Base-by-base conservation (phyloP, 495 filamentous ascomycete species). In the Tuber borchii region DNA sequence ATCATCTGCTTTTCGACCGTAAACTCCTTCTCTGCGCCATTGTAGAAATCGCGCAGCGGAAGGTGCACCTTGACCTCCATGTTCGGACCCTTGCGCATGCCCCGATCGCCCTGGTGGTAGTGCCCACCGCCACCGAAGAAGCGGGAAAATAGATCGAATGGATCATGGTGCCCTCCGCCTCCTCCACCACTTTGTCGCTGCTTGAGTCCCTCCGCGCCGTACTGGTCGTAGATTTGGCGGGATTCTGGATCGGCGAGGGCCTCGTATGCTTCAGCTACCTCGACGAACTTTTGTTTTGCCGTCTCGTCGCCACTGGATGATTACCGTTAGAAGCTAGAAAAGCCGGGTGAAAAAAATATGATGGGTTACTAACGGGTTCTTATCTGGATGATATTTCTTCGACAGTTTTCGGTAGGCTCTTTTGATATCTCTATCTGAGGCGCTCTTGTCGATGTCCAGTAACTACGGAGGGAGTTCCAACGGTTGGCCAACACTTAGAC, bases 371-470 rank as follows among this genome's bases (percentile, higher is more conserved):
- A 86, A 97, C 93, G 95, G 95, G 78, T 99, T 99, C 88, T 99
- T 99, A 83, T 99, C 95, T 1, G 95, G 95, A 82, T 99, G 95
- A 84, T 88, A 97, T 85, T 97, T 97, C 85, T 97, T 97, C 87
- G 92, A 95, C 7, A 98, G 86, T 71, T 89, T 91, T 71, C 93
- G 89, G 84, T 99, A 99, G 46, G 95, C 96, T n/a, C 91, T 90
- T 85, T 98, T 99, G 85, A 99, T 94, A 82, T 98, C 93, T 80
- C 89, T 90, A 71, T 97, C 95, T 20, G 89, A 92, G 5, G 95
- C 95, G 34, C 89, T 86, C 83, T 91, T 93, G 82, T 92, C 87
- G 81, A 99, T 83, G 71, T 92, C 93, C 45, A 99, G 89, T 68
- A 96, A 87, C 88, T 92, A 77, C 39, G 51, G n/a, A 2, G 34